Percentiles rank a stretch among this genome's conserved stretches.
Evolutionary conservation across 768 basidiomycete species (phyloP).

Genomic region (Imleria badia): DNA sequence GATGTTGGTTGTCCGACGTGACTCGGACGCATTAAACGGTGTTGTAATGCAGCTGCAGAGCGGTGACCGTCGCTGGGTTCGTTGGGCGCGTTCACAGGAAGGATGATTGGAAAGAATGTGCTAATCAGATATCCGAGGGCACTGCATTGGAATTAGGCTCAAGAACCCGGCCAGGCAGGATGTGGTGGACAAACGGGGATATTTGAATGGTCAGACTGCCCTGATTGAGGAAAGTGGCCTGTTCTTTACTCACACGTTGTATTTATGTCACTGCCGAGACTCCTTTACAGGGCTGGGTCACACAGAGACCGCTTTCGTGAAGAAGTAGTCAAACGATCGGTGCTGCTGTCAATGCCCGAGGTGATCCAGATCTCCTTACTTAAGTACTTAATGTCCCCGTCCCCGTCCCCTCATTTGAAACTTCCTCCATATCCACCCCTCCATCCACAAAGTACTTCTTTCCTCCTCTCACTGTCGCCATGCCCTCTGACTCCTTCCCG

Average conservation of each 20-base stretch:
- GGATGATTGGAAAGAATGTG: slow-evolving; percentile 25
- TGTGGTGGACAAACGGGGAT: slow-evolving; percentile 20
- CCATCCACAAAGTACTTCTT: slow-evolving; percentile 43
- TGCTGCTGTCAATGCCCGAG: slow-evolving; percentile 34
- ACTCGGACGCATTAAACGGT: slow-evolving; percentile 5
- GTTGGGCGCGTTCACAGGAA: slow-evolving; percentile 25
- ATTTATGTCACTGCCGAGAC: slow-evolving; percentile 38
- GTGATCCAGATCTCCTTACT: slow-evolving; percentile 49
- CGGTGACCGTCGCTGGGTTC: slow-evolving; percentile 26
- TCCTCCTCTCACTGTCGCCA: slow-evolving; percentile 38
- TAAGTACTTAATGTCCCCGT: slow-evolving; percentile 61
- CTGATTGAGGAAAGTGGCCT: slow-evolving; percentile 27
- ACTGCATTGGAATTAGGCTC: slow-evolving; percentile 39
- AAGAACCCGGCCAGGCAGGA: slow-evolving; percentile 21
- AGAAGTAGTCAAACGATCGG: slow-evolving; percentile 32
- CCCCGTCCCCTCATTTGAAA: slow-evolving; percentile 40
- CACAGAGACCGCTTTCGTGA: slow-evolving; percentile 35
- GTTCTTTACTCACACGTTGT: slow-evolving; percentile 35
- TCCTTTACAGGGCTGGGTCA: slow-evolving; percentile 33
- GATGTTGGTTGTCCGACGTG: neutral
- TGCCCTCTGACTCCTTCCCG: slow-evolving; percentile 54
- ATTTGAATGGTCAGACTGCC: slow-evolving; percentile 11
- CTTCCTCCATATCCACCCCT: slow-evolving; percentile 52
- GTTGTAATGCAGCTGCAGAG: neutral
- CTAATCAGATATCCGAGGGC: slow-evolving; percentile 38